Base-by-base conservation (phyloP, 2,329 filamentous ascomycete genomes). In the Fusarium verticillioides region DNA sequence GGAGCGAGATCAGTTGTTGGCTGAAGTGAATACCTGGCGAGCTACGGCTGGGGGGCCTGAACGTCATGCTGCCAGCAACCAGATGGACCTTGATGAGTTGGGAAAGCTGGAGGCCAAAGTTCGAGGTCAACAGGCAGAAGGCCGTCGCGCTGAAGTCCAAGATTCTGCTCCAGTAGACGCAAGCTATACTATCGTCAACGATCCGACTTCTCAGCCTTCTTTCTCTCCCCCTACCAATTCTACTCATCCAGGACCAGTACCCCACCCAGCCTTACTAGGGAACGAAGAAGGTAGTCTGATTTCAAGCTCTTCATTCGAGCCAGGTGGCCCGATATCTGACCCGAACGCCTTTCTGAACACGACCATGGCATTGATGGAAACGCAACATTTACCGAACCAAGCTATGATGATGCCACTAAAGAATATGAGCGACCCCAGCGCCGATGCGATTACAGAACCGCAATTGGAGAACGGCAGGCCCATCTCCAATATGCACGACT, bases 1-100 rank as follows among this genome's bases (percentile, higher is more conserved):
- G 18, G 80, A 82, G 44, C 76, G 80, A 5, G 75, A 81, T 39
- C 72, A 78, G 7, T 58, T 82, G 7, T 66, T 82, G 4, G 57
- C 63, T 4, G 78, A 80, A 64, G 63, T 82, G 15, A 81, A 81
- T 50, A 52, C 63, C 13, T 53, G 62, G 46, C 57, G 62, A 32
- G 39, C 62, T 23, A 61, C 19, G 2, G 26, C 28, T 72, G 75
- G 75, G 8, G 32, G 58, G 9, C 61, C 60, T 21, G 60, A 69
- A 9, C 70, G 72, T 3, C 47, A 66, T 18, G 58, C 62, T 9
- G 36, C 46, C 1, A 53, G 23, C 16, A 58, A 26, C 18, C 26
- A 40, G 9, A 32, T 60, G 28, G 11, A 69, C 19, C 43, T 69
- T 11, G 47, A 56, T 10, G 37, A 37, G 18, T 4, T 70, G 21